Evolutionary conservation across 2,329 filamentous ascomycete species (phyloP), one percentile per base, ranked within the genome.

Genomic region (Diaporthe batatas): DNA sequence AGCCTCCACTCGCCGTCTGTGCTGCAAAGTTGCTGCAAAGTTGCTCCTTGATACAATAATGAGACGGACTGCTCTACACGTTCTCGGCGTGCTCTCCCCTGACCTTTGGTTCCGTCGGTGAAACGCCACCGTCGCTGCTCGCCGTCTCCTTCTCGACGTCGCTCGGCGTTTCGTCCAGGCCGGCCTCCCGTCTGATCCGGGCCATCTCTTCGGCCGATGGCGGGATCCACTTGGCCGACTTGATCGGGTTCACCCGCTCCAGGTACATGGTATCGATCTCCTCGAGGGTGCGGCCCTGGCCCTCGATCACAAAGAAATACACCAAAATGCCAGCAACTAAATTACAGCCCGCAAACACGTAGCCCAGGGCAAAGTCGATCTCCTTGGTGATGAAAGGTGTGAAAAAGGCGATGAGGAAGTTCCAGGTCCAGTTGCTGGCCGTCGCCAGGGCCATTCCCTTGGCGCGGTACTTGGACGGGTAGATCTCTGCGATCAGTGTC

Each of bases 181-280:
- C 85, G 4, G 85, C 85, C 76, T 83, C 73, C 49, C 80, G 81
- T 16, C 85, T 79, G 16, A 85, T 85, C 18, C 80, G 78, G 0
- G 82, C 79, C 78, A 86, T 85, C 73, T 85, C 81, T 71, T 86
- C 84, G 0, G 84, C 82, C 1, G 83, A 79, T 0, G 85, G 85
- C 0, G 85, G 79, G 6, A 82, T 76, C 88, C 88, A 93, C 74
- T 86, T 83, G 58, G 83, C 79, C 76, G 89, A 91, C 84, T 90
- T 88, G 83, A 89, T 89, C 0, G 92, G 91, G 76, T 84, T 88
- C 23, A 94, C 90, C 34, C 84, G 83, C 65, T 91, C 84, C 47
- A 93, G 85, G 76, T 94, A 95, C 91, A 93, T 93, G 62, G 90
- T 92, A 77, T 96, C 93, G 71, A 96, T 92, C 80, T 95, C 92